Evolutionary conservation across 768 basidiomycete species (phyloP), one percentile per base, ranked within the genome.

Genomic region (Tylopilus cervinicoccineus): DNA sequence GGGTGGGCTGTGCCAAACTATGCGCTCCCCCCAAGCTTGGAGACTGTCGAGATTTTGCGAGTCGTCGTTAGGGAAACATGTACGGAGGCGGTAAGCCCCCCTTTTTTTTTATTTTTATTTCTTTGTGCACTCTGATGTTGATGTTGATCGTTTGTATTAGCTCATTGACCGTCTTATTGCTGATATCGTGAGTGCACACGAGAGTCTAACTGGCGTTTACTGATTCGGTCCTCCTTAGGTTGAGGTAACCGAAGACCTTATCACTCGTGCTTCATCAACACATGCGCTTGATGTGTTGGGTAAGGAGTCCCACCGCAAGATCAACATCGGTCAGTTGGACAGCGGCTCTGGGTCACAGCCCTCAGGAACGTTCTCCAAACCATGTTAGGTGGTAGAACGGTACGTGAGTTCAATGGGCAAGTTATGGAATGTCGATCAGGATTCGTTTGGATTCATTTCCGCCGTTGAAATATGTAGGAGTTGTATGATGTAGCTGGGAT

Each of bases 331-430:
- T 76, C 33, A 70, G 66, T 55, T 86, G 47, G 74, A 79, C 23
- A 53, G 70, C 38, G 78, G 74, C 1, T 74, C 76, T 2, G 78
- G 73, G 8, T 73, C 71, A 27, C 54, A 66, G 47, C 59, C 72
- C 32, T 79, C 74, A 39, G 84, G 86, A 12, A 87, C 87, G 4
- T 88, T 78, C 60, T 75, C 85, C 40, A 85, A 81, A 59, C 68
- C 78, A 16, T 89, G 86, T 63, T 88, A 70, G 27, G 32, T 28
- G 50, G 24, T 41, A n/a, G 28, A 51, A 34, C 19, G 43, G 14
- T 17, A 19, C 19, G 12, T 31, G 28, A 33, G 19, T 7, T 11
- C 19, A 5, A 34, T 28, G 24, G 10, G 22, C 5, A 43, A 29
- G 32, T 20, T 37, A 17, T n/a, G 8, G 27, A 31, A 29, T 1